Evolutionary conservation across 768 basidiomycete species (phyloP).

Genomic region (Atractiella rhizophila): DNA sequence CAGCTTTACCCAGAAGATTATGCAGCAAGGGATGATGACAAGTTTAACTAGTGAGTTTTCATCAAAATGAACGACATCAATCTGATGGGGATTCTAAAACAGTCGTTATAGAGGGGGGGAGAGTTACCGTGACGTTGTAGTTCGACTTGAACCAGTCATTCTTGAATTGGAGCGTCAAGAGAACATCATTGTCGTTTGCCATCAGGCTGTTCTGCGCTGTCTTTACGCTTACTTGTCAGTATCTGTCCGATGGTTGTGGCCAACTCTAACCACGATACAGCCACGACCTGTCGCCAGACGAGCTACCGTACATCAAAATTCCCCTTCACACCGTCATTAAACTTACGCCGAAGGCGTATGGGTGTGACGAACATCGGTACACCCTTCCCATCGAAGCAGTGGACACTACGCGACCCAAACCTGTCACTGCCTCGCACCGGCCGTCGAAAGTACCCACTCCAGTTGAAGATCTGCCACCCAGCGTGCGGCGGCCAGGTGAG

Average conservation of each 20-base stretch:
- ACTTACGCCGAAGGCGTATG: constrained; percentile 90
- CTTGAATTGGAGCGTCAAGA: constrained; percentile 97
- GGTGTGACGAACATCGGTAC: constrained; percentile 78
- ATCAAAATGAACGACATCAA: no score
- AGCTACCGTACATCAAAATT: constrained; percentile 93
- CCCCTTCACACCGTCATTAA: constrained; percentile 89
- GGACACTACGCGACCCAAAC: constrained; percentile 54
- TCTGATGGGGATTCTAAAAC: no score
- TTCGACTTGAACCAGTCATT: constrained; percentile 68
- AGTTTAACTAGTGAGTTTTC: constrained; percentile 99
- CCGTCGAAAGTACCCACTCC: no score
- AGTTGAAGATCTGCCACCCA: no score
- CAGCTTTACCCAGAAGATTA: constrained; percentile 90
- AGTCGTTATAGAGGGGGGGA: constrained; percentile 86
- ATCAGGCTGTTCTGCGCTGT: constrained; percentile 39
- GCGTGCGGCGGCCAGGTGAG: no score
- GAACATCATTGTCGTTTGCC: constrained; percentile 87
- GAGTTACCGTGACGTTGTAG: constrained; percentile 72
- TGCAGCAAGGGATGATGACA: constrained; percentile 92
- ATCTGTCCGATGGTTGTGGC: neutral
- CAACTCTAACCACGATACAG: neutral
- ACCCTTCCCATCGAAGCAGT: constrained; percentile 74
- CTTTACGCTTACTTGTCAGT: constrained; percentile 65
- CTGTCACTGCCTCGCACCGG: neutral
- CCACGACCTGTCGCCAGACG: constrained; percentile 64